Evolutionary conservation across 2,329 filamentous ascomycete species (phyloP), one percentile per base, ranked within the genome.

Genomic region (Bipolaris zeicola): DNA sequence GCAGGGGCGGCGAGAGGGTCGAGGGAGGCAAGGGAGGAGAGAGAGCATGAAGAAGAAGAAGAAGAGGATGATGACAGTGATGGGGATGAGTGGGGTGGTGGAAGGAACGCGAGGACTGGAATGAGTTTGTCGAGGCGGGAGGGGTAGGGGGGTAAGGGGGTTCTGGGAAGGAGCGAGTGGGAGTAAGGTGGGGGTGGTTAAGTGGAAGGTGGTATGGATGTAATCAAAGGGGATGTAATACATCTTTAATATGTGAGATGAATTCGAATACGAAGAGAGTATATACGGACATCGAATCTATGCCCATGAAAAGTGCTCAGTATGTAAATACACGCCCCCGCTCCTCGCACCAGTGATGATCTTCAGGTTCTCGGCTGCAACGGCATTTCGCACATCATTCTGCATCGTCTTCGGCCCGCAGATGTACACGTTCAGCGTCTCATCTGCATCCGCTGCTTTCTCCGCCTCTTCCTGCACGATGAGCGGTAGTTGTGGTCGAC

Each of bases 381-480:
- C 79, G 6, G 79, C 80, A 66, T 81, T 79, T 1, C 79, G 71
- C 7, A 81, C 77, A 70, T 83, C 81, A 48, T 79, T 69, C 49
- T 81, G 71, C 80, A 82, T 81, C 3, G 75, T 78, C 20, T 66
- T 48, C 1, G 80, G 80, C 0, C 80, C 80, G 53, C 80, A 82
- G 14, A 77, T 76, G 47, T 76, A 78, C 8, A 81, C 74, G 10
- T 68, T 68, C 34, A 68, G 63, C 43, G 44, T 65, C 8, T 69
- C 42, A 5, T 62, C 55, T 39, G 60, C 61, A 11, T 61, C 53
- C 10, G 58, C 56, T 34, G 51, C 52, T 28, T 50, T 45, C 3
- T 60, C 52, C 1, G 65, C 66, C 33, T 67, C 69, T 33, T 67
- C 64, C 7, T 60, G 57, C 13, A 76, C 57, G 5, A 76, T 60